phyloP scores from a whole-genome alignment of 1,284 basidiomycete species.

The Boletellus deceptivus region DNA sequence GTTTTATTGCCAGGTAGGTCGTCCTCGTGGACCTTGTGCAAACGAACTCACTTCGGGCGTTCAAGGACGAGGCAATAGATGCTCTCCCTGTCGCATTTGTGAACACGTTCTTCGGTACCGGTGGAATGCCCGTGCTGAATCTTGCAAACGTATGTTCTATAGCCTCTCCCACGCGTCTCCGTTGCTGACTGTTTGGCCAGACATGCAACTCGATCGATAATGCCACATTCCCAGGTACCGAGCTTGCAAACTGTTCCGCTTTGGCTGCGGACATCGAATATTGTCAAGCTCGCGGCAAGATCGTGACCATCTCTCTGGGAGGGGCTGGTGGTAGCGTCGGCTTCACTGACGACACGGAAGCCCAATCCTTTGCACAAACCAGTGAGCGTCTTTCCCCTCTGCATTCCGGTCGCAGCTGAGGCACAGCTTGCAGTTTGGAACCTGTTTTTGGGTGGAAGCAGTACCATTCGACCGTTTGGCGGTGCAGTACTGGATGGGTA shows the following conservation, averaged over 20 bases:
- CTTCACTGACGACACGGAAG: slow-evolving; percentile 54
- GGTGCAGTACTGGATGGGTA: slow-evolving; percentile 64
- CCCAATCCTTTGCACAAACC: slow-evolving; percentile 50
- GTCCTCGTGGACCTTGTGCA: neutral
- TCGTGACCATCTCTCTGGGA: slow-evolving; percentile 62
- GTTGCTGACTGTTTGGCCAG: slow-evolving; percentile 1
- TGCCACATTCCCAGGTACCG: slow-evolving; percentile 52
- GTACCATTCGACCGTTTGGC: slow-evolving; percentile 55
- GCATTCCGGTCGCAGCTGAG: slow-evolving; percentile 4
- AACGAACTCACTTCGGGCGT: slow-evolving; percentile 45
- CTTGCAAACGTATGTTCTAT: slow-evolving; percentile 52
- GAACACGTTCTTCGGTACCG: slow-evolving; percentile 53
- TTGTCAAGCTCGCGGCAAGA: slow-evolving; percentile 65
- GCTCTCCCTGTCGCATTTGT: slow-evolving; percentile 63
- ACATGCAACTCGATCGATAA: slow-evolving; percentile 46
- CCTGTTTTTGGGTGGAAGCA: slow-evolving; percentile 56
- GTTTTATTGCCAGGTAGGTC: slow-evolving; percentile 26
- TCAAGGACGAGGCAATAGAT: slow-evolving; percentile 26
- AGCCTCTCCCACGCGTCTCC: neutral
- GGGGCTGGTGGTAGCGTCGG: slow-evolving; percentile 57
- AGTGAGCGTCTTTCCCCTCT: slow-evolving; percentile 14
- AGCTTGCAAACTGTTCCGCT: slow-evolving; percentile 56
- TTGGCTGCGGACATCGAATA: slow-evolving; percentile 56
- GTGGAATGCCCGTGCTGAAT: slow-evolving; percentile 58
- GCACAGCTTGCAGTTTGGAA: slow-evolving; percentile 47